Conservation (phyloP, 179 eudicot genomes). For the Camellia oleifera region DNA sequence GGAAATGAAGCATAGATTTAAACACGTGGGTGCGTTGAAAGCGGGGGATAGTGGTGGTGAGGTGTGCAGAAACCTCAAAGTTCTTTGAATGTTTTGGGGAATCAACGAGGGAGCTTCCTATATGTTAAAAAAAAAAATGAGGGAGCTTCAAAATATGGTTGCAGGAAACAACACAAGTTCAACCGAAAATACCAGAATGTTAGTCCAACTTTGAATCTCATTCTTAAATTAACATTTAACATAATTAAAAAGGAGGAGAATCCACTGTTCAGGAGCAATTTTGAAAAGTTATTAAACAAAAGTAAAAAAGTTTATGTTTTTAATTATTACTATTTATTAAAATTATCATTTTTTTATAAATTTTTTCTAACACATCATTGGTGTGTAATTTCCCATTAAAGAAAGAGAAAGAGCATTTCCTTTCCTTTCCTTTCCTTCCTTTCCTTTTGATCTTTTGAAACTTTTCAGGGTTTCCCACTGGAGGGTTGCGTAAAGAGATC, state of each 20-base stretch:
- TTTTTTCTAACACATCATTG: too few relatives aligned
- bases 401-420: neutral
- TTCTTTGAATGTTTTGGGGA: neutral
- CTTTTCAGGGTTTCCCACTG: neutral
- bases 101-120: neutral
- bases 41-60: neutral
- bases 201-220: neutral
- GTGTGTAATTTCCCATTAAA: too few relatives aligned
- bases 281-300: too few relatives aligned
- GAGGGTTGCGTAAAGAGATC: too few relatives aligned
- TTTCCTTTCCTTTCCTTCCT: too few relatives aligned
- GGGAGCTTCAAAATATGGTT: neutral
- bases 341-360: too few relatives aligned
- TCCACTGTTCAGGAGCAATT: too few relatives aligned
- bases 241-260: too few relatives aligned
- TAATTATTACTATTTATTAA: too few relatives aligned
- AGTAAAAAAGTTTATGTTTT: too few relatives aligned
- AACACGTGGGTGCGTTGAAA: constrained; percentile 19
- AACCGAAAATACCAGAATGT: neutral
- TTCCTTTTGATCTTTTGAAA: too few relatives aligned
- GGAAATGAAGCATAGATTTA: neutral
- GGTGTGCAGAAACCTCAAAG: neutral
- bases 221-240: neutral
- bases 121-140: neutral
- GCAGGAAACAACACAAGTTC: neutral